These are phyloP conservation scores for Rugonectria rugulosa DNA, from an alignment of 2,329 filamentous ascomycete species.

Conservation along the genomic window DNA sequence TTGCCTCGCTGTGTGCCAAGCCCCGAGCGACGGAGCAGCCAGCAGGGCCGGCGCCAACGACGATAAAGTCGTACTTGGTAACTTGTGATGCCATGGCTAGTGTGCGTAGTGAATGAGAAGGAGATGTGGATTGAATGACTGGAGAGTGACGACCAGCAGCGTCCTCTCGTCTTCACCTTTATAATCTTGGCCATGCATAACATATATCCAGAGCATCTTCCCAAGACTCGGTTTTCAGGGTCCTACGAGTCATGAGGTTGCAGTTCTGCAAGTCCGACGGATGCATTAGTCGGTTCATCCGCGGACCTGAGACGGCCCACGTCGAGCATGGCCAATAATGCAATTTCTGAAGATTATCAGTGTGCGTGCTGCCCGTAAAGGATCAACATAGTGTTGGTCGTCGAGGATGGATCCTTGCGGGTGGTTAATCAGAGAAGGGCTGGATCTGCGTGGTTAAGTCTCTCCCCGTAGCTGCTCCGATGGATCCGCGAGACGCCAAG, in stretches of 20 bases:
- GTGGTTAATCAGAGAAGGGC: neutral
- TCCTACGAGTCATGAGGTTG: conserved; percentile 7
- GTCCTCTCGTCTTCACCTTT: neutral
- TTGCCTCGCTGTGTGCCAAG: conserved; percentile 16
- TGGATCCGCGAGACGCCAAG: neutral
- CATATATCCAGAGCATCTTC: neutral
- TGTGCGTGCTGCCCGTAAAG: neutral
- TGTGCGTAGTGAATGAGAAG: neutral
- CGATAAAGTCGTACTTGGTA: conserved; percentile 25
- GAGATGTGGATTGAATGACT: neutral
- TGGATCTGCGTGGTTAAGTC: neutral
- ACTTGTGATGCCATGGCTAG: conserved; percentile 2
- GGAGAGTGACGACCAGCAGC: neutral
- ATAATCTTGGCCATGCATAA: neutral
- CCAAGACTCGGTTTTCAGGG: no score
- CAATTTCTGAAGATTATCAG: conserved; percentile 11
- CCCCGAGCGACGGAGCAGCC: conserved; percentile 23
- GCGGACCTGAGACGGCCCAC: conserved; percentile 8
- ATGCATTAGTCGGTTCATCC: conserved; percentile 11
- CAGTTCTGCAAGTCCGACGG: neutral
- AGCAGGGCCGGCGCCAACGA: conserved; percentile 27
- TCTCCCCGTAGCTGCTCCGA: neutral
- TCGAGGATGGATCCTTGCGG: neutral
- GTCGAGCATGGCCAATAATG: neutral
- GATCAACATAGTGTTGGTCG: neutral